Base-by-base conservation (phyloP, 352 stramenopile genomes). In the Phytophthora brassicae region DNA sequence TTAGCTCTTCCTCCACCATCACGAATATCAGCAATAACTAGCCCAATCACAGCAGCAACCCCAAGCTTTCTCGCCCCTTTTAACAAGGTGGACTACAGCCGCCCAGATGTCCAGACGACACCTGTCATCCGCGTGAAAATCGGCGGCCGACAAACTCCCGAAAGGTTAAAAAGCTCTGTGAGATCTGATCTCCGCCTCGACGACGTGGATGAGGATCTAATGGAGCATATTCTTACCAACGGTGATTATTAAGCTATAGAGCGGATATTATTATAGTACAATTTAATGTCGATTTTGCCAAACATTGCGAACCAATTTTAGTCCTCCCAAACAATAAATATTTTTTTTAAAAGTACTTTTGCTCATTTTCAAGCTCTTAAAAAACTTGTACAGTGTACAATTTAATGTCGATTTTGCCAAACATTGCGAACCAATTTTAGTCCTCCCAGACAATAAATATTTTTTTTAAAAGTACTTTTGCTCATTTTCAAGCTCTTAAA, bases 171-270 rank as follows among this genome's bases (percentile, higher is more conserved):
- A 20, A 26, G 33, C 2, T 47, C 59, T 7, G 16, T 55, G 17
- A 38, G 31, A 7, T 73, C 60, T 0, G 65, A 70, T 45, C 75
- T 90, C 13, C 64, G 56, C 26, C 77, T 89, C 42, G 79, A 86
- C 53, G 77, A 90, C 45, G 59, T 68, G 22, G 81, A 90, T 43
- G 81, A 90, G 63, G 73, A 75, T 26, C 77, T 89, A 56, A 89
- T 88, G 81, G 66, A 84, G 54, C 60, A 82, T 55, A 90, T 89
- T 2, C 56, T 88, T 43, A 73, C 64, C 16, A 48, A 72, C 22
- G 39, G 43, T 48, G 23, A 43, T 49, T 33, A 52, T 47, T 44
- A 31, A 54, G 26, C 22, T 22, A n/a, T 54, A 54, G 35, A 44
- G 12, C 16, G 7, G 24, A 48, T 45, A 49, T 28, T 54, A n/a